phyloP scores from a whole-genome alignment of 306 rosid genomes.

The Cercis canadensis region DNA sequence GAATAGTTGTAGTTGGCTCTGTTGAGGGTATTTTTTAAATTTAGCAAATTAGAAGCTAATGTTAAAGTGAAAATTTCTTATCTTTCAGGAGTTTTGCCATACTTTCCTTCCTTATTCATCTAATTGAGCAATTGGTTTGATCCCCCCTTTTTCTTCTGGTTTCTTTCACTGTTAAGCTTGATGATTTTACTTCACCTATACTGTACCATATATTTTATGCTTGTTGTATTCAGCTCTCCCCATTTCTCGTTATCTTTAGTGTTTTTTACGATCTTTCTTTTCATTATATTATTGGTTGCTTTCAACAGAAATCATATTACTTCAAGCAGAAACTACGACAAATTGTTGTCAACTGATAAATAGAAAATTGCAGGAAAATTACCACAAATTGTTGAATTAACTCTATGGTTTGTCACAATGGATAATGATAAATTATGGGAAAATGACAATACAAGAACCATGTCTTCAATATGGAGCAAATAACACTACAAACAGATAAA shows the following conservation, averaged over 20 bases:
- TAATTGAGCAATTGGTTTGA: neutral
- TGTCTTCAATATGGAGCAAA: slow-evolving; percentile 16
- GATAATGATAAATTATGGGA: slow-evolving; percentile 1
- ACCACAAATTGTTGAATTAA: neutral
- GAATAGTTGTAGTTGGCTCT: neutral
- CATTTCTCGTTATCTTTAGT: too few relatives aligned
- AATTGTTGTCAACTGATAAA: too few relatives aligned
- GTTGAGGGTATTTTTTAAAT: neutral
- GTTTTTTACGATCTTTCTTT: too few relatives aligned
- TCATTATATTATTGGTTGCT: too few relatives aligned
- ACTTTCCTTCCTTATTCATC: neutral
- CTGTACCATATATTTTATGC: neutral
- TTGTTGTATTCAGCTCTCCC: too few relatives aligned
- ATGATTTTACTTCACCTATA: slow-evolving; percentile 13
- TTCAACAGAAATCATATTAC: too few relatives aligned
- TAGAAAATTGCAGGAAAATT: too few relatives aligned
- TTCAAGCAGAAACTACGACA: too few relatives aligned
- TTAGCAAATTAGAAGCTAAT: neutral
- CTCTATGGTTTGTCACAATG: neutral
- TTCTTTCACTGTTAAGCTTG: slow-evolving; percentile 22
- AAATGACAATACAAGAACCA: neutral
- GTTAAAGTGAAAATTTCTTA: neutral
- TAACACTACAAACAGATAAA: slow-evolving; percentile 15
- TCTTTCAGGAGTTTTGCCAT: neutral
- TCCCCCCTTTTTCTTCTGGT: neutral